Evolutionary conservation across 1,284 basidiomycete genomes (phyloP), one percentile per base, ranked within the genome.

Genomic region (Ceratobasidium papillatum): DNA sequence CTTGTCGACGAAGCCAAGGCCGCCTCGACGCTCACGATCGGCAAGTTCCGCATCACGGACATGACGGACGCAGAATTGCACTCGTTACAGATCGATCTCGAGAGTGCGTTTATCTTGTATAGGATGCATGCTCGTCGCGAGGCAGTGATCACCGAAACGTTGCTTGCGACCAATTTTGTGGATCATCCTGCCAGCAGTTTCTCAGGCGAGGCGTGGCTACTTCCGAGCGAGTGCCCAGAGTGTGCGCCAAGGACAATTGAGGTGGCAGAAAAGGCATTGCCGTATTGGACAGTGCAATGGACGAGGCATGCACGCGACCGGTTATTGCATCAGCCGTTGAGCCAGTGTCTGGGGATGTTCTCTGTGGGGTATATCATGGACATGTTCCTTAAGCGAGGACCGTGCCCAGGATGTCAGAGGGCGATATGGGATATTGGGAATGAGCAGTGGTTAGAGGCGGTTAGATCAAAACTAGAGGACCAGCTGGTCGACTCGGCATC

Each of bases 211-310:
- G 52, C 66, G 22, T 69, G 66, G 66, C 27, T 69, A 25, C 43
- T 69, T 25, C 66, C 66, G 8, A 58, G 32, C 52, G 66, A 69
- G 54, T 69, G 66, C 27, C 66, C 66, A 12, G 66, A 69, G 38
- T 69, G 66, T 30, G 66, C 66, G 19, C 66, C 66, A 30, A 56
- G 66, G 38, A 56, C 66, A 36, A 69, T 69, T 27, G 66, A 69
- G 36, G 52, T 69, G 8, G 49, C 66, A n/a, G 66, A 69, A 34
- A 69, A 69, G 30, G 66, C 66, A 25, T 41, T 69, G 52, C 66
- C 66, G 30, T 69, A 38, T 32, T 69, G 66, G 66, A 69, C 66
- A n/a, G 66, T 69, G 38, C 66, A 69, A 38, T 69, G 66, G 66
- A 69, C 66, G 22, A 69, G 66, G 41, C 66, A 69, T 47, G 47